phyloP scores from a whole-genome alignment of 23 red algal genomes.

The Gracilaria caudata region DNA sequence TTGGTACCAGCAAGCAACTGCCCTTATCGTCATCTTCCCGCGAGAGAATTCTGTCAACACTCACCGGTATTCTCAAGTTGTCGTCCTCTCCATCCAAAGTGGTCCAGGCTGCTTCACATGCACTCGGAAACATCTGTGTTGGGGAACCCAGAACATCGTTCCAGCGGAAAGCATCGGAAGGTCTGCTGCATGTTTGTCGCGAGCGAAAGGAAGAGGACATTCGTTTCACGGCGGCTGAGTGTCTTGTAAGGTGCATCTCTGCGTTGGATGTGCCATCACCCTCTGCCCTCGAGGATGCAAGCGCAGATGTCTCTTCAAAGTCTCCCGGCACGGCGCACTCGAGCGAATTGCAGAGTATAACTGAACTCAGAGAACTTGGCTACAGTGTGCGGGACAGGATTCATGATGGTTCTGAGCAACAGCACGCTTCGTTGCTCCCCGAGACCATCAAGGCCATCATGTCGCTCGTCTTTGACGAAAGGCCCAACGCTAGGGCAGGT shows the following conservation, averaged over 20 bases:
- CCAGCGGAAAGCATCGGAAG: constrained; percentile 34
- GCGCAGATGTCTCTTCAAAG: neutral
- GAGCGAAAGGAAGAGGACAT: constrained; percentile 72
- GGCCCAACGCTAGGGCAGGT: constrained; percentile 50
- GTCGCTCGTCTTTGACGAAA: constrained; percentile 29
- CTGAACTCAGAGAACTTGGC: neutral
- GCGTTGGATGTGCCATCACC: constrained; percentile 54
- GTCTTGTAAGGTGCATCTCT: constrained; percentile 36
- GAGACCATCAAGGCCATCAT: constrained; percentile 12
- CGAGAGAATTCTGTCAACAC: constrained; percentile 3
- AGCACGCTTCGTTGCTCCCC: neutral
- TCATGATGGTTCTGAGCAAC: neutral
- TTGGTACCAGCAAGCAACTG: constrained; percentile 3
- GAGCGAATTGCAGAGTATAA: constrained; percentile 13
- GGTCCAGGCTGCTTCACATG: constrained; percentile 38
- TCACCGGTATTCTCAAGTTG: constrained; percentile 48
- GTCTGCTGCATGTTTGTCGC: constrained; percentile 46
- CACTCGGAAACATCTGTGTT: constrained; percentile 64
- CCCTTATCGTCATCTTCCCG: constrained; percentile 27
- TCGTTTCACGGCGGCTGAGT: constrained; percentile 63
- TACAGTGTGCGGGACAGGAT: neutral
- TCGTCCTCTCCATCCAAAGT: constrained; percentile 33
- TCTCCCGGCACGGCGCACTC: neutral
- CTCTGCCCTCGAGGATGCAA: constrained; percentile 4
- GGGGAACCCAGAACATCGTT: constrained; percentile 56